Percentiles rank a stretch among this genome's conserved stretches.
These are phyloP conservation scores for Protoeuglena noctilucae DNA, from an alignment of 139 green algal species.

Conservation along the genomic window DNA sequence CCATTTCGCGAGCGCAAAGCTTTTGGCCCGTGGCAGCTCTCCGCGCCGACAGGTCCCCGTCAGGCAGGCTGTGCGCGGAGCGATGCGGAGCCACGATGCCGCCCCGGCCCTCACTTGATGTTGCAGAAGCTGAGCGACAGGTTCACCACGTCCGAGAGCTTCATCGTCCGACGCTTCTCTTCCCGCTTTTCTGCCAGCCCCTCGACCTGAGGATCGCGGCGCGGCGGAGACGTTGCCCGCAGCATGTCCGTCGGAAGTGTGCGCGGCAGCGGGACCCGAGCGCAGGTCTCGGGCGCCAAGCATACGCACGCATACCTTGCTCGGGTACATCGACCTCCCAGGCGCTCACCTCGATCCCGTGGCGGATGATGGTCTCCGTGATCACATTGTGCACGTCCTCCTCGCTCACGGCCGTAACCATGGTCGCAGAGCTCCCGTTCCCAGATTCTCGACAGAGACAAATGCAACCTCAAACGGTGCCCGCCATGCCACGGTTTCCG, in stretches of 20 bases:
- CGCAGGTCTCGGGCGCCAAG: background rate
- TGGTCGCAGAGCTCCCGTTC: too few species aligned
- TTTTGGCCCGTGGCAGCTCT: background rate
- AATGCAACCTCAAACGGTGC: too few species aligned
- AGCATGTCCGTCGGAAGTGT: background rate
- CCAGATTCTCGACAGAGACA: too few species aligned
- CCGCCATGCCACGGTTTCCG: too few species aligned
- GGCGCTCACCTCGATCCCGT: constrained; percentile 37
- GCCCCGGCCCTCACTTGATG: too few species aligned
- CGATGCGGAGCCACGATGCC: too few species aligned
- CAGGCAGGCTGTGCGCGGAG: background rate
- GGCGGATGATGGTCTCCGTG: constrained; percentile 31
- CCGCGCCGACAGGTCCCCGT: background rate
- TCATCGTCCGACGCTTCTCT: constrained; percentile 40
- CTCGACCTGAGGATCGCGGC: constrained; percentile 18
- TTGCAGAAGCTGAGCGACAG: constrained; percentile 54
- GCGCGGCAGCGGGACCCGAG: background rate
- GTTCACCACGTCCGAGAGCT: constrained; percentile 34
- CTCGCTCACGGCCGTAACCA: too few species aligned
- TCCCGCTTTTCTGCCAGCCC: constrained; percentile 25
- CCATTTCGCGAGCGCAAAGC: background rate
- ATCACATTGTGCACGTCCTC: too few species aligned
- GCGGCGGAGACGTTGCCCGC: background rate
- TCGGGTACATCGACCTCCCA: background rate
- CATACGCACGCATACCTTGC: background rate